Conservation (phyloP, 2,329 filamentous ascomycete genomes). For the Ascosphaera apis region DNA sequence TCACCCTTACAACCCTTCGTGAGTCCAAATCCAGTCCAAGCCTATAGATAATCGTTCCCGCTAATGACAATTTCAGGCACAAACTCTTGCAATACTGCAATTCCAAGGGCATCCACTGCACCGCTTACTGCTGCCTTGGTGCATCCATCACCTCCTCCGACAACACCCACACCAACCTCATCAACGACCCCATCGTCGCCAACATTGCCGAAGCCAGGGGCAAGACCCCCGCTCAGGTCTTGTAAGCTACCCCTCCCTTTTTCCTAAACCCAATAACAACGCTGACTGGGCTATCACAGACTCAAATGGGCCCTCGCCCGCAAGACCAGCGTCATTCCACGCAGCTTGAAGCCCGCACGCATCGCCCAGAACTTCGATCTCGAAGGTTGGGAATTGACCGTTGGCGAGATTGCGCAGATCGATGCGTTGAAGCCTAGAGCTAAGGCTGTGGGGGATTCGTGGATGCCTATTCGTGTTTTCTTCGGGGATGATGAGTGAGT, state of each 20-base stretch:
- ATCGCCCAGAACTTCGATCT: conserved; percentile 3
- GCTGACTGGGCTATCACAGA: too few species aligned
- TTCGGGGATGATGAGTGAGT: conserved; percentile 58
- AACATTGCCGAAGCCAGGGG: conserved; percentile 29
- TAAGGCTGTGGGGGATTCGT: conserved; percentile 57
- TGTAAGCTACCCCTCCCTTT: too few species aligned
- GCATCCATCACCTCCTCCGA: too few species aligned
- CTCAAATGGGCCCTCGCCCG: too few species aligned
- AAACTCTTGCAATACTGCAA: conserved; percentile 2
- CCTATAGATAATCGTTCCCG: conserved; percentile 1
- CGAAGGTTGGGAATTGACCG: conserved; percentile 49
- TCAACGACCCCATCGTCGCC: conserved; percentile 26
- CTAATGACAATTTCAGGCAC: too few species aligned
- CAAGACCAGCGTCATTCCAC: conserved; percentile 1
- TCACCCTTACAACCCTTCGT: too few species aligned
- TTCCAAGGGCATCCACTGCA: conserved; percentile 4
- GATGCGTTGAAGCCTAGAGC: conserved; percentile 49
- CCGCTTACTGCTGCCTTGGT: conserved; percentile 3
- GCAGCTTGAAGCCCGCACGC: conserved; percentile 1
- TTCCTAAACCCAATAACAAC: too few species aligned
- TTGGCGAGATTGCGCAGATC: conserved; percentile 48
- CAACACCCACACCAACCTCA: too few species aligned
- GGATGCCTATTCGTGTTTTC: conserved; percentile 55
- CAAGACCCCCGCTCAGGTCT: conserved; percentile 29
- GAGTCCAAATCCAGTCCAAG: too few species aligned